A percentile compares a stretch with the other conserved stretches of the same genome.
Evolutionary conservation across 495 filamentous ascomycete species (phyloP).

Genomic region (Neurospora tetrasperma): DNA sequence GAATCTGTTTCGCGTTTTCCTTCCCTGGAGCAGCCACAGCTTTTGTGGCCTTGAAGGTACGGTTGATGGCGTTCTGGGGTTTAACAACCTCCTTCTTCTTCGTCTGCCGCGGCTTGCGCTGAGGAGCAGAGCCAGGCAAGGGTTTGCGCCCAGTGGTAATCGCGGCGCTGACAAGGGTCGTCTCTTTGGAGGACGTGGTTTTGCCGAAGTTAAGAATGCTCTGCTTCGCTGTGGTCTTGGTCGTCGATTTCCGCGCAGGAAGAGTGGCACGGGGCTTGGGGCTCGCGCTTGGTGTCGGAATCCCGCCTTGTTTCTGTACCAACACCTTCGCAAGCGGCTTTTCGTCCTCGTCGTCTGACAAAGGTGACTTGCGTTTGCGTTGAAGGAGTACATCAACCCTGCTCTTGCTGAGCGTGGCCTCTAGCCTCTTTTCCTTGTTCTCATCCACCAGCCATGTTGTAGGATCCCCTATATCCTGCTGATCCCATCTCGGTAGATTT

Average conservation of each 20-base stretch:
- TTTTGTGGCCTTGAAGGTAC: conserved; percentile 36
- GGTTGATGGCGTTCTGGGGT: conserved; percentile 26
- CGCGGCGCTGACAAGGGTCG: conserved; percentile 3
- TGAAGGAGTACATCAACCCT: conserved; percentile 31
- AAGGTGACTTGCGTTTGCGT: conserved; percentile 20
- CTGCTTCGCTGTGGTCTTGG: conserved; percentile 26
- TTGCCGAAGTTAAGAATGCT: conserved; percentile 26
- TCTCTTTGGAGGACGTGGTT: conserved; percentile 6
- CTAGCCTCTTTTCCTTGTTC: conserved; percentile 25
- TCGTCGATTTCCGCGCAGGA: conserved; percentile 22
- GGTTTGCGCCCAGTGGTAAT: conserved; percentile 13
- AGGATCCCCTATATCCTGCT: conserved; percentile 34
- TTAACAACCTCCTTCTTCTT: conserved; percentile 27
- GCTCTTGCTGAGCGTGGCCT: conserved; percentile 21
- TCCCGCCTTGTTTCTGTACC: conserved; percentile 27
- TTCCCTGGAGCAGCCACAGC: conserved; percentile 4
- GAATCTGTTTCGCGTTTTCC: conserved; percentile 11
- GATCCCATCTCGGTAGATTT: conserved; percentile 67
- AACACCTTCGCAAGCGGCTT: conserved; percentile 12
- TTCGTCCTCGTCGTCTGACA: conserved; percentile 13
- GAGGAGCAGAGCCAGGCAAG: conserved; percentile 5
- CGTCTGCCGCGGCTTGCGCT: conserved; percentile 26
- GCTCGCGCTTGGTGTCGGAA: conserved; percentile 55
- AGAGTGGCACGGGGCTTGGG: conserved; percentile 42
- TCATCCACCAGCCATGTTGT: conserved; percentile 29